A percentile compares a stretch with the other conserved stretches of the same genome.
Evolutionary conservation across 2,329 filamentous ascomycete genomes (phyloP).

Genomic region (Fusarium stilboides): DNA sequence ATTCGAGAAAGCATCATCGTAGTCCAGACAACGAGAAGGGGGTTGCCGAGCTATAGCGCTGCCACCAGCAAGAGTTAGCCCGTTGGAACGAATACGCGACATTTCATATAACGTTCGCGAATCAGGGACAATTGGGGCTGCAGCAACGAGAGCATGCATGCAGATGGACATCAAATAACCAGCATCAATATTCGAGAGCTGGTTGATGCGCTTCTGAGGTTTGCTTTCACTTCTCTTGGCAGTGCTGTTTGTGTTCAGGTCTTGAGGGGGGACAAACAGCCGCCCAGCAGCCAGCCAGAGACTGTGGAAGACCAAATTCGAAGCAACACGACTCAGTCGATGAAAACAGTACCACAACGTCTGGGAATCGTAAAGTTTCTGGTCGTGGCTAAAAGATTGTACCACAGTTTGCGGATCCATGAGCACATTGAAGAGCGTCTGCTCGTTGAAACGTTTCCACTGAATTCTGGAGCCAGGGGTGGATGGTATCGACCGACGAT

Average conservation of each 20-base stretch:
- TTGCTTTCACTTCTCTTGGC: constrained; percentile 53
- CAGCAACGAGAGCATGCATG: constrained; percentile 73
- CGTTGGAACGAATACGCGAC: constrained; percentile 72
- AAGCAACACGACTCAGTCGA: constrained; percentile 69
- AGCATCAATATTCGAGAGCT: constrained; percentile 65
- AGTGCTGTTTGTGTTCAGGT: constrained; percentile 57
- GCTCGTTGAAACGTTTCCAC: constrained; percentile 75
- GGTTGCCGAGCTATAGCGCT: constrained; percentile 64
- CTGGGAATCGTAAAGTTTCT: constrained; percentile 71
- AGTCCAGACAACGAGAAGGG: constrained; percentile 68
- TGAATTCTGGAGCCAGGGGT: constrained; percentile 53
- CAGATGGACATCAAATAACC: constrained; percentile 72
- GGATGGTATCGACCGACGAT: constrained; percentile 16
- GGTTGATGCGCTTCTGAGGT: constrained; percentile 54
- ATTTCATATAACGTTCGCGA: constrained; percentile 69
- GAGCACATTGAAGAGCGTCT: constrained; percentile 75
- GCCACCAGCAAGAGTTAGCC: constrained; percentile 64
- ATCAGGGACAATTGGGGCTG: constrained; percentile 66
- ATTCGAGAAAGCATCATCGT: constrained; percentile 75
- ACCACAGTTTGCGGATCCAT: constrained; percentile 70
- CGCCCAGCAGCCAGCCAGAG: constrained; percentile 74
- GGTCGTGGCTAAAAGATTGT: constrained; percentile 69
- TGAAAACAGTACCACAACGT: constrained; percentile 76
- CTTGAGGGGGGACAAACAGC: constrained; percentile 70
- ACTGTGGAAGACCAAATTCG: constrained; percentile 73